These are phyloP conservation scores for Candida coquimbonensis DNA, from an alignment of 805 yeast genomes.

Conservation along the genomic window DNA sequence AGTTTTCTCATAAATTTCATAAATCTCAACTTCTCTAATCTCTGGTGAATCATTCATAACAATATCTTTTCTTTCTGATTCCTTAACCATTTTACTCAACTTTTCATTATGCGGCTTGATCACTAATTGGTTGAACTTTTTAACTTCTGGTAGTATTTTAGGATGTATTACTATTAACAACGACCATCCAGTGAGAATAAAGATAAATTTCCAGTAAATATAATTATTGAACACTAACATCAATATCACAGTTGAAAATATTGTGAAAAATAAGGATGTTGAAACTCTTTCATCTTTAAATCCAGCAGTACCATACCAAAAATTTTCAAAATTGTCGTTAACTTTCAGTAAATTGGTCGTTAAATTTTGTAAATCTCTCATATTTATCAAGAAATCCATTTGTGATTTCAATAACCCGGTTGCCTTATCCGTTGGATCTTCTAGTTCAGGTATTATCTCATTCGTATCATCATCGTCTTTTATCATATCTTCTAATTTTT, in stretches of 20 bases:
- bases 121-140: slow-evolving; percentile 14
- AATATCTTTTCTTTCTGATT: slow-evolving; percentile 41
- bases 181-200: slow-evolving; percentile 55
- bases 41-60: slow-evolving; percentile 68
- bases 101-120: slow-evolving; percentile 24
- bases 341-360: slow-evolving; percentile 46
- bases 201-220: slow-evolving; percentile 58
- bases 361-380: slow-evolving; percentile 68
- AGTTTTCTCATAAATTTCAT: slow-evolving; percentile 57
- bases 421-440: slow-evolving; percentile 15
- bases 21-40: slow-evolving; percentile 60
- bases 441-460: slow-evolving; percentile 20
- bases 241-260: slow-evolving; percentile 31
- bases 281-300: slow-evolving; percentile 65
- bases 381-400: slow-evolving; percentile 43
- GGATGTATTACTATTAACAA: slow-evolving; percentile 55
- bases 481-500: slow-evolving; percentile 10
- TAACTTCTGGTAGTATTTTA: slow-evolving; percentile 26
- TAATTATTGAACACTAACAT: slow-evolving; percentile 39
- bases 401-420: slow-evolving; percentile 23
- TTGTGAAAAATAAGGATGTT: slow-evolving; percentile 47
- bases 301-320: slow-evolving; percentile 57
- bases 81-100: slow-evolving; percentile 27
- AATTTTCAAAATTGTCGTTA: slow-evolving; percentile 45
- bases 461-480: slow-evolving; percentile 6